phyloP scores from a whole-genome alignment of 192 early-diverging fungal genomes.

The Paraglomus occultum region DNA sequence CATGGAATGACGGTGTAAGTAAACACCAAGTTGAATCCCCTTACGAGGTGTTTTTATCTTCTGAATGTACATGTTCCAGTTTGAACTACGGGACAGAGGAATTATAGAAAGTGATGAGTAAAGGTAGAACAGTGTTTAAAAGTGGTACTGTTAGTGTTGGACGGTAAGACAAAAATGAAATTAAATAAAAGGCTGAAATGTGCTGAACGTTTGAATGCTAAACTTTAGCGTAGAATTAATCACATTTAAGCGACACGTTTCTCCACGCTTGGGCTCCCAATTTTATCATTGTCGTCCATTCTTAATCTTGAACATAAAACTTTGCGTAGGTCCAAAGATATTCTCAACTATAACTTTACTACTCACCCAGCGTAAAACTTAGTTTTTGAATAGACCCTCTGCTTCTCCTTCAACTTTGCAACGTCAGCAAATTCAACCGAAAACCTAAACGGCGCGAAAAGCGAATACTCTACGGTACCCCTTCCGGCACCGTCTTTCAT shows the following conservation, averaged over 20 bases:
- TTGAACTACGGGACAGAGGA: constrained; percentile 38
- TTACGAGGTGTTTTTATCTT: constrained; percentile 43
- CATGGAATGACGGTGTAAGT: constrained; percentile 50
- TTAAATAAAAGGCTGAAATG: not conserved
- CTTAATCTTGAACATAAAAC: not conserved
- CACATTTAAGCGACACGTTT: not conserved
- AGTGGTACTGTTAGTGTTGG: no score
- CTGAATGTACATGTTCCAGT: constrained; percentile 60
- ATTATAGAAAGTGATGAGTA: not conserved
- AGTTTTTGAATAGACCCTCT: constrained; percentile 41
- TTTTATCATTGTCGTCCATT: no score
- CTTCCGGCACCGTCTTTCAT: constrained; percentile 32
- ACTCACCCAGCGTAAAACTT: constrained; percentile 56
- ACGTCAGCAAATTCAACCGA: constrained; percentile 49
- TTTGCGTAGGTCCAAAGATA: not conserved
- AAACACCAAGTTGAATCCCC: constrained; percentile 47
- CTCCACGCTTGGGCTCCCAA: not conserved
- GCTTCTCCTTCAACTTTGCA: constrained; percentile 36
- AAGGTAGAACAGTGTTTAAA: not conserved
- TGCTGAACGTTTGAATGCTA: not conserved
- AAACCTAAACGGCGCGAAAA: constrained; percentile 53
- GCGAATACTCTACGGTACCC: constrained; percentile 34
- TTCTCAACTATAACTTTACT: not conserved
- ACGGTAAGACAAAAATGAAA: not conserved
- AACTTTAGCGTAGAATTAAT: no score